Base-by-base conservation (phyloP, 1,139 yeast genomes). In the Saccharomycopsis hybrid region DNA sequence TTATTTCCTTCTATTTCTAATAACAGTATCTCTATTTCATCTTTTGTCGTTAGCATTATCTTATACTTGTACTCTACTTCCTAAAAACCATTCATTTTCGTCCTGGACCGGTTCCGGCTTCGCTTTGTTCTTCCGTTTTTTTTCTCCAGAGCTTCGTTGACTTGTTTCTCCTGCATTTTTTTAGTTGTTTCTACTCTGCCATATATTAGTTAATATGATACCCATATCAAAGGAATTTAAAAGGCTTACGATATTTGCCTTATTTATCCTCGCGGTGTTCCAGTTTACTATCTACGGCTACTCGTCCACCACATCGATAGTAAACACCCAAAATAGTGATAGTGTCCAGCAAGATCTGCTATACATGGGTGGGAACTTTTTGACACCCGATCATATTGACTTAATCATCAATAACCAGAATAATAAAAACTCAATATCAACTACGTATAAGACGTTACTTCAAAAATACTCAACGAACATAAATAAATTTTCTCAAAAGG, bases 371-470 rank as follows among this genome's bases (percentile, higher is more conserved):
- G n/a, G n/a, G n/a, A 8, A 25, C 13, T 18, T 33, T 13, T 28
- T 47, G 5, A 45, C 47, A 4, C 41, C 13, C 4, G 52, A 40
- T 29, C 36, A 25, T 28, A 35, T 49, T 28, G 49, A 46, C 8
- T 33, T 49, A 3, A 8, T 50, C 9, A 25, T 47, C 3, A 27
- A 27, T 27, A 47, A 44, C n/a, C 30, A 48, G 24, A 44, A 42
- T 32, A 18, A 24, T 13, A 50, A 50, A 43, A 47, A 43, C 11
- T 13, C 48, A 5, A 39, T 47, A 40, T 48, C 53, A 27, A 37
- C 47, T 8, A 43, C 29, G 5, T 50, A 47, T 31, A 48, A 35
- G 31, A 11, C 7, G 24, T 11, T 50, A 13, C 38, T 50, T 24
- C 13, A 18, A 5, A 48, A 50, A 31, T 50, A 50, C 31, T 18